Base-by-base conservation (phyloP, 129 eudicot species). In the Saussurea involucrata region DNA sequence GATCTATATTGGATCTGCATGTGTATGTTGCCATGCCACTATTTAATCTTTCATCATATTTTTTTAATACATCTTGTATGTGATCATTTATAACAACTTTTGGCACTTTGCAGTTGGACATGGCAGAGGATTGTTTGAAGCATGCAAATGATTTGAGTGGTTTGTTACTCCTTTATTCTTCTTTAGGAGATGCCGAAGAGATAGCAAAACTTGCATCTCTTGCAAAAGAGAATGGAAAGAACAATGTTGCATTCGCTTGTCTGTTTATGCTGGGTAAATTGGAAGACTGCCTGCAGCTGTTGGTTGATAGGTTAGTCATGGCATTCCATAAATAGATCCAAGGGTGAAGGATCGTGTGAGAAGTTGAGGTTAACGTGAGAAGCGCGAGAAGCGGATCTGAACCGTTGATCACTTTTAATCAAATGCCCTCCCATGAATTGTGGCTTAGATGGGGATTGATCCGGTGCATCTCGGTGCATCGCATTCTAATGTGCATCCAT, bases 171-270 rank as follows among this genome's bases (percentile, higher is more conserved):
- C 75, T 77, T 15, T 77, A 77, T 70, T 77, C 76, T 36, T 77
- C 81, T 32, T 68, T 77, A 33, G 81, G 81, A 77, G 81, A 77
- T 69, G 81, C 81, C 7, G 69, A 77, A 15, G 98, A 89, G 73
- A 84, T 92, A 32, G 63, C 87, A 22, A 86, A 84, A 67, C 98
- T 92, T 76, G 96, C 92, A 29, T 74, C 88, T 72, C 87, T 78
- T 73, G 93, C 98, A 61, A 88, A 88, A 81, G 90, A 86, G 68
- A 82, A 83, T 77, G 98, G 98, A 77, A 92, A 92, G 79, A 92
- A 92, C 84, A 92, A 92, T 84, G 98, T 92, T 66, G 89, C 98
- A 25, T 92, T 90, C 66, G 93, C 91, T 80, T 92, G 98, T 82
- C 76, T 92, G 42, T 92, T 90, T 72, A 88, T 86, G 93, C 83